A percentile compares a stretch with the other conserved stretches of the same genome.
These are phyloP conservation scores for Eucalyptus regnans DNA, from an alignment of 345 rosid species.

Conservation along the genomic window DNA sequence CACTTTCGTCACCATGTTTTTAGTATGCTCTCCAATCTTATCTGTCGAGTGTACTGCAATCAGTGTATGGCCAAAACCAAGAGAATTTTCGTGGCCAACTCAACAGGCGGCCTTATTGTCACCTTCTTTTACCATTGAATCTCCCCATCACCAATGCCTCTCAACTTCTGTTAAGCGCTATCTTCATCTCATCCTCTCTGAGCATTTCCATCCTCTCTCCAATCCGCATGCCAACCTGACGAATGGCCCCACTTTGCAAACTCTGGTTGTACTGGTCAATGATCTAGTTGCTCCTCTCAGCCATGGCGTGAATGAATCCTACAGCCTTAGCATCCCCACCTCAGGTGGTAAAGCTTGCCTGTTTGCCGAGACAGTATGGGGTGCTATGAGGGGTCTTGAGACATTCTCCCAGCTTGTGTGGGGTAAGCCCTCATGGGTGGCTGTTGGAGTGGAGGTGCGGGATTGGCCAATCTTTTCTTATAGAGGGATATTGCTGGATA, in stretches of 20 bases:
- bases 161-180: conserved; percentile 41
- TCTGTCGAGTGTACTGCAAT: neutral
- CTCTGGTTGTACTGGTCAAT: conserved; percentile 28
- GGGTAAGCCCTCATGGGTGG: conserved; percentile 37
- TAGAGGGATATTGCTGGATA: conserved; percentile 65
- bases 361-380: conserved; percentile 57
- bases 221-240: conserved; percentile 19
- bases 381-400: conserved; percentile 83
- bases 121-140: conserved; percentile 30
- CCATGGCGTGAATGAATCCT: conserved; percentile 69
- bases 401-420: conserved; percentile 79
- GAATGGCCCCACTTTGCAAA: conserved; percentile 11
- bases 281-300: conserved; percentile 40
- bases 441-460: conserved; percentile 31
- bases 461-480: conserved; percentile 64
- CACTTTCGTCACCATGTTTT: neutral
- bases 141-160: conserved; percentile 40
- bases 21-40: neutral
- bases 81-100: conserved; percentile 44
- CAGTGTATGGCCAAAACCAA: conserved; percentile 74
- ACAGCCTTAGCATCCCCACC: conserved; percentile 39
- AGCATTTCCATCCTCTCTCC: conserved; percentile 36
- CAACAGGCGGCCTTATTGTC: conserved; percentile 35
- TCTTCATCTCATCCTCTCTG: conserved; percentile 20
- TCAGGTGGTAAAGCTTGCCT: conserved; percentile 15